Base-by-base conservation (phyloP, 73 alveolate species). In the Loxodes magnus region DNA sequence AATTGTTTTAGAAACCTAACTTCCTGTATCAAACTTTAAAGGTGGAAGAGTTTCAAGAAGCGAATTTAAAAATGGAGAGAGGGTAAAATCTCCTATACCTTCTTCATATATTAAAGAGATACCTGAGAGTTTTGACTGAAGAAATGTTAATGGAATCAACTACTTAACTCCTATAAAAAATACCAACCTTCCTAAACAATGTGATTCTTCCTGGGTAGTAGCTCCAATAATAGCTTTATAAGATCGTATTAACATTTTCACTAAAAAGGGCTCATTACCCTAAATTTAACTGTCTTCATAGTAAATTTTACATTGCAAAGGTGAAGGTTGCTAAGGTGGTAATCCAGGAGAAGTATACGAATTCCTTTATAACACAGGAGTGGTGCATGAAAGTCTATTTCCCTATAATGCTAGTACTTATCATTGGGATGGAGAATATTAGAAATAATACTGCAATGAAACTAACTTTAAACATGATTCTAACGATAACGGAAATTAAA, bases 201-300 rank as follows among this genome's bases (percentile, higher is more conserved):
- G 92, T 46, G 71, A 87, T 28, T 74, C 93, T 17, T 86, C 94
- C 51, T 78, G 92, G 92, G 82, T 87, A 36, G 72, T 62, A 42
- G 92, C 77, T 6, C 42, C 94, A 2, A 67, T 88, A 25, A 54
- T 88, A 5, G 55, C 88, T n/a, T 69, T 80, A 33, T 79, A 87
- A 36, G 94, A 80, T 37, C 57, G 94, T 63, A 67, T 80, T 69
- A 80, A 74, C 55, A 77, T 80, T 39, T 34, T 73, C 26, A 74
- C 91, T 43, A 49, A 54, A 51, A 71, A 46, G 25, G 58, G 56
- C 44, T 52, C 67, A 6, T 57, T 31, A 30, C 78, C 92, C 10
- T 77, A 70, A 21, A 62, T 64, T 25, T 56, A 51, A 20, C 63
- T 73, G 19, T 43, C 75, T n/a, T 75, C 82, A 17, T 77, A 78